Conservation (phyloP, 345 rosid species). For the Gossypium australe region DNA sequence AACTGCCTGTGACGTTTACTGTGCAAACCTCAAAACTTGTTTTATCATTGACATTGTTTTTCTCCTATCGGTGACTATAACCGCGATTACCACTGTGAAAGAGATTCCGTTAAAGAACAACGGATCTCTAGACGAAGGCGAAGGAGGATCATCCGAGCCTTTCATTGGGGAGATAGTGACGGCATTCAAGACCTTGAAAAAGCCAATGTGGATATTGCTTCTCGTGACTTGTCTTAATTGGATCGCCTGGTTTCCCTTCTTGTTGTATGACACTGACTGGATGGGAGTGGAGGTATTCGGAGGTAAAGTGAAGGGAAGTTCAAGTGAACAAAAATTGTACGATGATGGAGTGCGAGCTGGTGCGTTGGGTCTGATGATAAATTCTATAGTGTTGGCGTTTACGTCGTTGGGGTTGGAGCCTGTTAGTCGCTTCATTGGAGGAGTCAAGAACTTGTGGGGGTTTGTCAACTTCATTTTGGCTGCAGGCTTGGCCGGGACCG, state of each 20-base stretch:
- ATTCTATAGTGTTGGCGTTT: not conserved
- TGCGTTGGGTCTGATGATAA: not conserved
- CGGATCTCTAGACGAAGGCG: not conserved
- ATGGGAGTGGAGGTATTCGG: not conserved
- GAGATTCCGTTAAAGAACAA: not conserved
- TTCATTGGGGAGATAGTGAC: not conserved
- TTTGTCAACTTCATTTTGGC: not conserved
- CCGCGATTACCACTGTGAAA: not conserved
- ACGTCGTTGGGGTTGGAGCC: not conserved
- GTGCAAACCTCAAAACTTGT: not conserved
- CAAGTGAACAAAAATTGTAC: not conserved
- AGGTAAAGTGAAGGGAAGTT: not conserved
- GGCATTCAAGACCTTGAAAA: not conserved
- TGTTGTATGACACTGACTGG: not conserved
- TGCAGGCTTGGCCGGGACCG: not conserved
- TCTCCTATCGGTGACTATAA: not conserved
- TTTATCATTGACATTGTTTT: not conserved
- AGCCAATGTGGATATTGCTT: not conserved
- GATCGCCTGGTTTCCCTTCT: not conserved
- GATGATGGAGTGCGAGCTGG: not conserved
- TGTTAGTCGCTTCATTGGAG: not conserved
- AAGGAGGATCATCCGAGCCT: not conserved
- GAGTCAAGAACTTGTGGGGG: not conserved
- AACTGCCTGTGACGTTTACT: not conserved
- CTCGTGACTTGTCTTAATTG: not conserved